Conservation (phyloP, 1,284 basidiomycete species). For the Takashimella tepidaria region DNA sequence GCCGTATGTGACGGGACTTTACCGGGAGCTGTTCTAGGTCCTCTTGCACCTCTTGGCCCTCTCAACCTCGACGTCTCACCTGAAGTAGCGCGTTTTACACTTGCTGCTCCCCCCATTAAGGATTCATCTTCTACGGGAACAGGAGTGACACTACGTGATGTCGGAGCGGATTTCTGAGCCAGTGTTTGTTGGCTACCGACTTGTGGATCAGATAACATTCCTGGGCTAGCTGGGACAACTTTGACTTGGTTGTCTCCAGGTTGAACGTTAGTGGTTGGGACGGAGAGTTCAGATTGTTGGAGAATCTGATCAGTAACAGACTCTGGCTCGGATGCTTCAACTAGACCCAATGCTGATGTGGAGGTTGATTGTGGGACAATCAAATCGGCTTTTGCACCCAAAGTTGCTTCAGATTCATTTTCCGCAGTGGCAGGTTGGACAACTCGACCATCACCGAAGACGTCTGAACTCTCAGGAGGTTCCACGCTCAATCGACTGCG, state of each 20-base stretch:
- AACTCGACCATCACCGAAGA: slow-evolving; percentile 31
- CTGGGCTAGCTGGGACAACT: neutral
- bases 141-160: slow-evolving; percentile 9
- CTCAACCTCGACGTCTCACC: slow-evolving; percentile 48
- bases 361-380: neutral
- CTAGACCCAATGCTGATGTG: neutral
- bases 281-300: slow-evolving; percentile 33
- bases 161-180: slow-evolving; percentile 9
- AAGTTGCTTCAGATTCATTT: neutral
- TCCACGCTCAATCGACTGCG: slow-evolving; percentile 53
- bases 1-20: slow-evolving; percentile 17
- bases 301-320: slow-evolving; percentile 38
- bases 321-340: neutral
- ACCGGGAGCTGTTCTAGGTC: slow-evolving; percentile 32
- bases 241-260: slow-evolving; percentile 3
- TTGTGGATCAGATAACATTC: slow-evolving; percentile 8
- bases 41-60: slow-evolving; percentile 39
- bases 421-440: neutral
- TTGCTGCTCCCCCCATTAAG: slow-evolving; percentile 28
- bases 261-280: slow-evolving; percentile 43
- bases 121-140: slow-evolving; percentile 20
- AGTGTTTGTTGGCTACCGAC: too few species aligned
- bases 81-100: slow-evolving; percentile 50
- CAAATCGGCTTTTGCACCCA: slow-evolving; percentile 12
- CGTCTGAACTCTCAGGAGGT: slow-evolving; percentile 48